These are phyloP conservation scores for Podaxis sp. DNA, from an alignment of 768 basidiomycete species.

Conservation along the genomic window DNA sequence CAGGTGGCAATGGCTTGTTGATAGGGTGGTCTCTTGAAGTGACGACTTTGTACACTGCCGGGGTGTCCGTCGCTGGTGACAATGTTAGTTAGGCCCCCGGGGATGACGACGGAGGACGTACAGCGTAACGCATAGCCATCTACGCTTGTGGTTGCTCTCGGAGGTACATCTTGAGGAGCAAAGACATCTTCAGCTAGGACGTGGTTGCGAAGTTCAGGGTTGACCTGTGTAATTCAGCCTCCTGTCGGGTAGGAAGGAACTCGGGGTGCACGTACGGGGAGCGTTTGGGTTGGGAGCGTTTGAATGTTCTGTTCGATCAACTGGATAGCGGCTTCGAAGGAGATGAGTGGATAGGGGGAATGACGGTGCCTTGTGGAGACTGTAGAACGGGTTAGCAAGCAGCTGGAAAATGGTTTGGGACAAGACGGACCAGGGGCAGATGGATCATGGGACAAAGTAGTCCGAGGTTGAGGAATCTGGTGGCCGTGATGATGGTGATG, in stretches of 20 bases:
- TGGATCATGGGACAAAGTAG: conserved; percentile 65
- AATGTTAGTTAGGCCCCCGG: background rate
- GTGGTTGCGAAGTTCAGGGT: conserved; percentile 55
- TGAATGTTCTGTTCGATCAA: conserved; percentile 50
- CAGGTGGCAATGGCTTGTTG: conserved; percentile 43
- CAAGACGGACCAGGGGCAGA: conserved; percentile 35
- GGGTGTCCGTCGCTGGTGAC: conserved; percentile 54
- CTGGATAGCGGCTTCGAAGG: conserved; percentile 61
- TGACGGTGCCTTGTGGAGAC: conserved; percentile 69
- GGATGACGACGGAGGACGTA: conserved; percentile 27
- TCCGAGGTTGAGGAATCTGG: conserved; percentile 51
- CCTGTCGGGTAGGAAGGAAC: background rate
- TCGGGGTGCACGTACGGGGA: conserved; percentile 37
- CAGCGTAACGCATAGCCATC: conserved; percentile 86
- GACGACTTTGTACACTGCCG: conserved; percentile 67
- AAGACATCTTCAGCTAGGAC: conserved; percentile 75
- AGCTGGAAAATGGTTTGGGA: background rate
- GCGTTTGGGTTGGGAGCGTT: conserved; percentile 36
- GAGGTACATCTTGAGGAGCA: conserved; percentile 64
- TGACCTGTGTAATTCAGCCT: conserved; percentile 44
- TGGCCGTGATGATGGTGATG: conserved; percentile 28
- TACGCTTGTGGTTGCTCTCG: conserved; percentile 70
- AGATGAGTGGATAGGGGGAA: conserved; percentile 75
- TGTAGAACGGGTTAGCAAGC: conserved; percentile 24
- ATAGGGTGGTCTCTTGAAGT: conserved; percentile 54